Conservation (phyloP, 768 basidiomycete species). For the Kwoniella heveanensis region DNA sequence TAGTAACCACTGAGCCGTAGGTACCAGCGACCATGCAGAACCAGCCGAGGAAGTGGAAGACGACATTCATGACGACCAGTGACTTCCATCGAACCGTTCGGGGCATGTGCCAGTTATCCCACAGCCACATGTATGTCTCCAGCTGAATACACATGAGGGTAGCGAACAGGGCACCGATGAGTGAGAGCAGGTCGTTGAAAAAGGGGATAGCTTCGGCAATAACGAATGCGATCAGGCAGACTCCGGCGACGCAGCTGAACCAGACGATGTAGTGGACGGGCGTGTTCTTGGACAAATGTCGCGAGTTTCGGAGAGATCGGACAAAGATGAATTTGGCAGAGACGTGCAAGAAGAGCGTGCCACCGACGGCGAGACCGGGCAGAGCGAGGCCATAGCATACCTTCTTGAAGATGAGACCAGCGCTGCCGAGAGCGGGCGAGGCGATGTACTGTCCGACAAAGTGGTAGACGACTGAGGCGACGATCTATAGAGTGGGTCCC, state of each 20-base stretch:
- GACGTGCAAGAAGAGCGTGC: slow-evolving; percentile 36
- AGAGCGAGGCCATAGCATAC: slow-evolving; percentile 44
- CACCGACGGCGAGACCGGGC: slow-evolving; percentile 40
- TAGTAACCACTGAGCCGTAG: slow-evolving; percentile 18
- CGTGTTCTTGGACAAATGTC: slow-evolving; percentile 39
- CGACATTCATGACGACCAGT: slow-evolving; percentile 9
- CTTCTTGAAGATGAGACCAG: slow-evolving; percentile 48
- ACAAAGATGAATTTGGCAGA: slow-evolving; percentile 34
- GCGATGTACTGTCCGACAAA: slow-evolving; percentile 51
- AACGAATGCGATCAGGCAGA: slow-evolving; percentile 39
- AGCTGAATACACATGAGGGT: slow-evolving; percentile 42
- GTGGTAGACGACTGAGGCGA: slow-evolving; percentile 51
- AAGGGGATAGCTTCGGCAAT: slow-evolving; percentile 50
- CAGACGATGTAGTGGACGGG: slow-evolving; percentile 39
- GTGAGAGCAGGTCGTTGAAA: slow-evolving; percentile 39
- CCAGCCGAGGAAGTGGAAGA: slow-evolving; percentile 20
- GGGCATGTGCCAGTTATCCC: slow-evolving; percentile 29
- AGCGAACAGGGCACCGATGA: slow-evolving; percentile 47
- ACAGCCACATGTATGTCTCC: slow-evolving; percentile 49
- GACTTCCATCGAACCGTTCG: slow-evolving; percentile 2
- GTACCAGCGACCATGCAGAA: slow-evolving; percentile 27
- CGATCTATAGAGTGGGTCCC: too few species aligned
- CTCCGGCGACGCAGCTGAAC: slow-evolving; percentile 35
- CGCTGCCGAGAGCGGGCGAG: slow-evolving; percentile 53
- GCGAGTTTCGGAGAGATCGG: slow-evolving; percentile 35